A percentile compares a stretch with the other conserved stretches of the same genome.
Evolutionary conservation across 2,329 filamentous ascomycete species (phyloP).

Genomic region (Helminthosporium solani): DNA sequence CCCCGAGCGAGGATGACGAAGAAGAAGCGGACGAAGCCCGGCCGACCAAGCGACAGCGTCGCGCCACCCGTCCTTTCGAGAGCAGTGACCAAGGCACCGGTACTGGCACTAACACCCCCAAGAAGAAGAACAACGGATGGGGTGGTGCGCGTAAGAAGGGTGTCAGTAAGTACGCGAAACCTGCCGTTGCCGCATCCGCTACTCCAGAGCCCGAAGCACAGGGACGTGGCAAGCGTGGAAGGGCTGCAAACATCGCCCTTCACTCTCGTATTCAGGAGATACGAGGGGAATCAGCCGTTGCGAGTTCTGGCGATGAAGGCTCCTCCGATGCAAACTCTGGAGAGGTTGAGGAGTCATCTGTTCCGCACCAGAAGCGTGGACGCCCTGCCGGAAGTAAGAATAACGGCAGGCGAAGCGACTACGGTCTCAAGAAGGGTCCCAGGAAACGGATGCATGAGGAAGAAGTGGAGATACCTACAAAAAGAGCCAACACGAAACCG

Average conservation of each 20-base stretch:
- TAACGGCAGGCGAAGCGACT: constrained; percentile 47
- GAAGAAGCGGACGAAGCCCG: constrained; percentile 36
- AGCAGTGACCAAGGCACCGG: constrained; percentile 33
- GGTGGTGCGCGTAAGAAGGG: constrained; percentile 42
- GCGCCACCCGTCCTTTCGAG: constrained; percentile 39
- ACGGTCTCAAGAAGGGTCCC: constrained; percentile 52
- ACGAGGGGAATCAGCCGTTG: constrained; percentile 44
- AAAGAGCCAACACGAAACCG: constrained; percentile 27
- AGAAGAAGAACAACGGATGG: constrained; percentile 39
- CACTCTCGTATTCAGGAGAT: constrained; percentile 51
- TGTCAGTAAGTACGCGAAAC: constrained; percentile 31
- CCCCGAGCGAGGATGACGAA: constrained; percentile 42
- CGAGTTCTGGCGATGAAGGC: constrained; percentile 39
- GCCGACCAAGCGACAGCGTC: constrained; percentile 36
- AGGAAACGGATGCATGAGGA: constrained; percentile 38
- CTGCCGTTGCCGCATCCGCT: constrained; percentile 20
- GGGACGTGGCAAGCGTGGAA: constrained; percentile 30
- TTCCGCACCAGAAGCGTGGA: constrained; percentile 32
- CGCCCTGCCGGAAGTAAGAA: constrained; percentile 51
- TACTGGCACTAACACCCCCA: constrained; percentile 25
- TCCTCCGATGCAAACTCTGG: constrained; percentile 26
- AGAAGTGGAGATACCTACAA: constrained; percentile 19
- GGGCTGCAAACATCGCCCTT: constrained; percentile 28
- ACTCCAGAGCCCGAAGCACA: constrained; percentile 38
- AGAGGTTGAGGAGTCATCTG: constrained; percentile 29